Evolutionary conservation across 192 early-diverging fungal genomes (phyloP).

Genomic region (Gryganskiella cystojenkinii): DNA sequence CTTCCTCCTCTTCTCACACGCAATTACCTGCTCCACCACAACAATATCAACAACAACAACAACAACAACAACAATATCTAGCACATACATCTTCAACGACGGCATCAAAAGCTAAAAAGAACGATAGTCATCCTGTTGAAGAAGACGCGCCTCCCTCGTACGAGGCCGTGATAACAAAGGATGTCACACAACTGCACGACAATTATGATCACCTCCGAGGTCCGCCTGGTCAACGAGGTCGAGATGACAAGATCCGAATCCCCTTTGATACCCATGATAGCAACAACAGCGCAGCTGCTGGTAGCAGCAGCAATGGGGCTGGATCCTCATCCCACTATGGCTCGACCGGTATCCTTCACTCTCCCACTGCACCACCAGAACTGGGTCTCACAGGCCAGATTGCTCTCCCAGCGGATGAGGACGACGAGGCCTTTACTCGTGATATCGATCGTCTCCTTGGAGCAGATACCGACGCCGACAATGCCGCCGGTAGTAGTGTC

Average conservation of each 20-base stretch:
- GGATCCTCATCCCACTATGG: conserved; percentile 12
- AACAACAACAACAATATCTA: not conserved
- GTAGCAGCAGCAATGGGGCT: conserved; percentile 2
- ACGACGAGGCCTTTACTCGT: conserved; percentile 8
- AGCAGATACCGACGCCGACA: not conserved
- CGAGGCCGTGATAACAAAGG: conserved; percentile 35
- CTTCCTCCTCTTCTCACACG: not conserved
- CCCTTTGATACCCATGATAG: conserved; percentile 18
- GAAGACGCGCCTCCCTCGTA: conserved; percentile 42
- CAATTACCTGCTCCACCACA: not conserved
- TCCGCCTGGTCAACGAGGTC: conserved; percentile 20
- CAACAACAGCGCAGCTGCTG: not conserved
- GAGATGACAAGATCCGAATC: conserved; percentile 28
- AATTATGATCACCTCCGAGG: conserved; percentile 39
- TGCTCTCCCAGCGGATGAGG: conserved; percentile 8
- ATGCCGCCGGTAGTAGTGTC: not conserved
- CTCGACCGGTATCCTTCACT: conserved; percentile 4
- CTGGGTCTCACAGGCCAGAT: conserved; percentile 28
- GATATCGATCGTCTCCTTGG: conserved; percentile 25
- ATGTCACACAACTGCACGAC: conserved; percentile 34
- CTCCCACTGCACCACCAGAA: conserved; percentile 1
- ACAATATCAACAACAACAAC: not conserved
- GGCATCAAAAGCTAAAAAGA: no score
- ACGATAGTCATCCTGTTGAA: not conserved
- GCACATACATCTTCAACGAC: not conserved